Conservation (phyloP, 352 stramenopile species). For the Pythium oligandrum region DNA sequence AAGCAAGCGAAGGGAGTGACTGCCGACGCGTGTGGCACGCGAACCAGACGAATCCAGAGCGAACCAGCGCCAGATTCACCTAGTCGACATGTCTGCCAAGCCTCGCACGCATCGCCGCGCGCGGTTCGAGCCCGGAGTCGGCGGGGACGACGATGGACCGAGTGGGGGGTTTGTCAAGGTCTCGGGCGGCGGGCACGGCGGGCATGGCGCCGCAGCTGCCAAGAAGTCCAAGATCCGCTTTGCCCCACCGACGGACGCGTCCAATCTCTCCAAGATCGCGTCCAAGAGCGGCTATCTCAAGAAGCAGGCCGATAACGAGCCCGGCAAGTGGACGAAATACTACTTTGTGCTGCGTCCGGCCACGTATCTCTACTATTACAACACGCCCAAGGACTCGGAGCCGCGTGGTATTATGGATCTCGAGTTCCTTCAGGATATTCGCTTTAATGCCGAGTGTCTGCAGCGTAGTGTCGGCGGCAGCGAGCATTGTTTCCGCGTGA, state of each 20-base stretch:
- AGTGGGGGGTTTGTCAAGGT: neutral
- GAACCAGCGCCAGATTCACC: too few relatives aligned
- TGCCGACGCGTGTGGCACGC: too few relatives aligned
- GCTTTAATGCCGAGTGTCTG: conserved; percentile 68
- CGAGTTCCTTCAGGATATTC: conserved; percentile 73
- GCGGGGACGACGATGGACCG: neutral
- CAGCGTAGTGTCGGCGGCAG: conserved; percentile 63
- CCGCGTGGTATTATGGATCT: conserved; percentile 75
- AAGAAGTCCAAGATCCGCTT: conserved; percentile 61
- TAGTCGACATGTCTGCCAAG: too few relatives aligned
- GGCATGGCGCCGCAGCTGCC: neutral
- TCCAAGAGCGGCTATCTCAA: conserved; percentile 57
- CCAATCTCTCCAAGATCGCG: conserved; percentile 34
- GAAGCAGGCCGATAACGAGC: conserved; percentile 80
- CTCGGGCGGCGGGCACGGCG: conserved; percentile 1
- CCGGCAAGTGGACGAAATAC: conserved; percentile 72
- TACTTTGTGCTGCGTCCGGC: conserved; percentile 74
- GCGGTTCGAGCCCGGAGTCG: neutral
- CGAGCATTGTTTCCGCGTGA: conserved; percentile 66
- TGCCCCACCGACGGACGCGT: conserved; percentile 38
- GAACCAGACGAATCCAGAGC: too few relatives aligned
- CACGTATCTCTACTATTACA: conserved; percentile 86
- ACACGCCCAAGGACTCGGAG: conserved; percentile 47
- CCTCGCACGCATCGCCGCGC: too few relatives aligned
- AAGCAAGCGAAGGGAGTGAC: too few relatives aligned